These are phyloP conservation scores for Aurinia saxatilis DNA, from an alignment of 345 rosid species.

Conservation along the genomic window DNA sequence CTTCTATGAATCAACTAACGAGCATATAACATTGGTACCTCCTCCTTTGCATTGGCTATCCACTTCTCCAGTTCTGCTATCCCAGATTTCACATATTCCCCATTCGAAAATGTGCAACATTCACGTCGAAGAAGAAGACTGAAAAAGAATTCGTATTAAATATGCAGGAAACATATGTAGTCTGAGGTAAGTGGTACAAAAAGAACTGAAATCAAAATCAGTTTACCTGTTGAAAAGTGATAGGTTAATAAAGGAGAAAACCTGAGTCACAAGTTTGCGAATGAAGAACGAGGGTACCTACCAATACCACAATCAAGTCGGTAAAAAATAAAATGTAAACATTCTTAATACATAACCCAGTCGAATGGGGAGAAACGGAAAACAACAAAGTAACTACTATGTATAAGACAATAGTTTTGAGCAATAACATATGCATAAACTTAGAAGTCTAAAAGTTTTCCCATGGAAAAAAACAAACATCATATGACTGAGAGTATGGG, in stretches of 20 bases:
- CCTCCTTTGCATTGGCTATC: slow-evolving; percentile 71
- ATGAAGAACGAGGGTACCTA: slow-evolving; percentile 97
- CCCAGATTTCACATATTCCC: slow-evolving; percentile 95
- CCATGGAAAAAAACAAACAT: not conserved
- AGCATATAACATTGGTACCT: slow-evolving; percentile 42
- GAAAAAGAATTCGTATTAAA: slow-evolving; percentile 15
- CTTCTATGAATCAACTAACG: slow-evolving; percentile 9
- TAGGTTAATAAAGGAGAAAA: slow-evolving; percentile 90
- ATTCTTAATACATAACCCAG: not conserved
- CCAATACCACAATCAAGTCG: slow-evolving; percentile 17
- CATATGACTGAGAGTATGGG: not conserved
- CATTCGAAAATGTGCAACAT: slow-evolving; percentile 97
- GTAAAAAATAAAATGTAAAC: not conserved
- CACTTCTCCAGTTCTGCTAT: slow-evolving; percentile 95
- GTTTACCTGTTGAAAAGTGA: slow-evolving; percentile 91
- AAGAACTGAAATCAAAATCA: not conserved
- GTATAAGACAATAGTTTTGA: not conserved
- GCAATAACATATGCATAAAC: not conserved
- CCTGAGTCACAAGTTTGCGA: slow-evolving; percentile 93
- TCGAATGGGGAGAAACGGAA: slow-evolving; percentile 1
- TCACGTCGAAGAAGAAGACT: slow-evolving; percentile 96
- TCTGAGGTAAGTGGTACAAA: not conserved
- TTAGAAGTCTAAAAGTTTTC: not conserved
- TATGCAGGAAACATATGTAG: slow-evolving; percentile 5
- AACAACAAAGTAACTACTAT: not conserved